Evolutionary conservation across 768 basidiomycete genomes (phyloP), one percentile per base, ranked within the genome.

Genomic region (Suillus decipiens): DNA sequence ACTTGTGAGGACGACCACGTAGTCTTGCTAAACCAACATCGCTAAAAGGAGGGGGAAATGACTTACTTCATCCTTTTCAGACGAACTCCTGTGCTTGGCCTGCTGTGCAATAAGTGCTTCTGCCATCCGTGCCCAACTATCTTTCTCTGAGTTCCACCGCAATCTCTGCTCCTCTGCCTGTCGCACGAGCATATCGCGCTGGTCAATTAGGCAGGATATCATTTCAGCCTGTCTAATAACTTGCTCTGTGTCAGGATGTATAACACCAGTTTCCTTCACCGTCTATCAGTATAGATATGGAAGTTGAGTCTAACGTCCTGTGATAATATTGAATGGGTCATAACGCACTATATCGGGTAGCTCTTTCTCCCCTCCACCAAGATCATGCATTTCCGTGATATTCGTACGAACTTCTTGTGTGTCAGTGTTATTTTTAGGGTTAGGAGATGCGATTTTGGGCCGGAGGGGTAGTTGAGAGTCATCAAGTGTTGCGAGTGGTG

Each of bases 41-140:
- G 12, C 47, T 28, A 17, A 5, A 33, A 17, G 43, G 60, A 63
- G 61, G 63, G 59, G 17, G 17, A 50, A 14, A n/a, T 55, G 61
- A 64, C 79, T 65, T 54, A 85, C 86, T 72, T 86, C 83, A 58
- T 81, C 79, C 62, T 74, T 80, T 6, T 76, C 72, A 15, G 68
- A 65, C 17, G 68, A 71, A 7, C 71, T 69, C n/a, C 76, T 72
- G 48, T 74, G 82, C 62, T 78, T 79, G 51, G 81, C 77, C 51
- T 83, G 72, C 47, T 75, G 84, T 2, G 78, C 70, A 61, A 89
- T 78, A 41, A 92, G 77, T 9, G 87, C 89, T 66, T 92, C 89
- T 1, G 89, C 84, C 67, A 82, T 85, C 61, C 90, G 78, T 5
- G 80, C 82, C 87, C 89, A 92, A 2, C 82, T 78, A 17, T 84